Conservation (phyloP, 108 stramenopile species). For the Skeletonema grethae region DNA sequence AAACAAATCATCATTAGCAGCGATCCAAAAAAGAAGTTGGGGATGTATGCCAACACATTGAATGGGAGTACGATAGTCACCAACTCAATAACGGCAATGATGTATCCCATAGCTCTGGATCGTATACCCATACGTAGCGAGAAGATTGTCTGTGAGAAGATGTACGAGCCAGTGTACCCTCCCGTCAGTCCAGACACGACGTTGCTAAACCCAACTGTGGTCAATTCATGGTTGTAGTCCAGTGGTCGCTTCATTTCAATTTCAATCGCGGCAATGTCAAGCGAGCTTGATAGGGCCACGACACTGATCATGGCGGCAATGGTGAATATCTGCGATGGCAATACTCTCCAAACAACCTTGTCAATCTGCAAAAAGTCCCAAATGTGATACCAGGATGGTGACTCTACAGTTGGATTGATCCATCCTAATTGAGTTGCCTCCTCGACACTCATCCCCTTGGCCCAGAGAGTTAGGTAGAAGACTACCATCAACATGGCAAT, state of each 20-base stretch:
- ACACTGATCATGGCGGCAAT: slow-evolving; percentile 92
- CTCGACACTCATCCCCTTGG: slow-evolving; percentile 60
- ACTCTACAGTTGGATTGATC: slow-evolving; percentile 67
- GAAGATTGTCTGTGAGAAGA: slow-evolving; percentile 97
- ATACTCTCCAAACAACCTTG: slow-evolving; percentile 78
- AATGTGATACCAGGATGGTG: slow-evolving; percentile 73
- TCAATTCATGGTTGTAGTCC: slow-evolving; percentile 93
- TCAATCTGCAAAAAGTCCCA: slow-evolving; percentile 84
- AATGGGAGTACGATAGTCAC: slow-evolving; percentile 75
- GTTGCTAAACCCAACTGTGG: slow-evolving; percentile 92
- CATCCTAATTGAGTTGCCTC: slow-evolving; percentile 80
- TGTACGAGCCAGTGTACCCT: slow-evolving; percentile 89
- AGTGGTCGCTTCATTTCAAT: slow-evolving; percentile 92
- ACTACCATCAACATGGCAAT: slow-evolving; percentile 70
- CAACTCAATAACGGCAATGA: slow-evolving; percentile 63
- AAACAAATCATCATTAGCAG: slow-evolving; percentile 90
- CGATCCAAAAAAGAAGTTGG: slow-evolving; percentile 94
- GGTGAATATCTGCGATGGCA: slow-evolving; percentile 67
- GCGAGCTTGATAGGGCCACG: slow-evolving; percentile 92
- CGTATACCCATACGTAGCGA: slow-evolving; percentile 90
- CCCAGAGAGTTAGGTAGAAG: slow-evolving; percentile 76
- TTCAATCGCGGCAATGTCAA: slow-evolving; percentile 98
- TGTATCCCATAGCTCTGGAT: slow-evolving; percentile 77
- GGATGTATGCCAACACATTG: slow-evolving; percentile 82
- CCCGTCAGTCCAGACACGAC: slow-evolving; percentile 89